Conservation (phyloP, 2,329 filamentous ascomycete genomes). For the Pyrenochaeta sp. region DNA sequence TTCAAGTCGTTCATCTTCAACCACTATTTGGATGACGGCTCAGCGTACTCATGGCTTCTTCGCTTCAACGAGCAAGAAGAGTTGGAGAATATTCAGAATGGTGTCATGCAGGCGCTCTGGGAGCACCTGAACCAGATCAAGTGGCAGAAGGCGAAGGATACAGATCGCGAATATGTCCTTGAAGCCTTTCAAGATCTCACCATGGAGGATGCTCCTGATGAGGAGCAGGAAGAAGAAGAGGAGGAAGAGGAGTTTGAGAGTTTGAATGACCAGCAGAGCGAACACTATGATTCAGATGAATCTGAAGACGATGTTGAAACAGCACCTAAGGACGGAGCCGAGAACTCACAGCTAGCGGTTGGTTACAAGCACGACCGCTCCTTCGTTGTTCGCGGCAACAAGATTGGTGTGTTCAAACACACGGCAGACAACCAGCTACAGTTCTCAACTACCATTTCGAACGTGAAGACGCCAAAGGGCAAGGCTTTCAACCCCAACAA, state of each 20-base stretch:
- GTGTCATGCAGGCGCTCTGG: conserved; percentile 94
- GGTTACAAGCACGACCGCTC: conserved; percentile 97
- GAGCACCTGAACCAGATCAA: conserved; percentile 94
- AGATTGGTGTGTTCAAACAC: conserved; percentile 99
- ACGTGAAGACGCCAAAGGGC: conserved; percentile 87
- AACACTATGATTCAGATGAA: conserved; percentile 78
- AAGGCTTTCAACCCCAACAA: conserved; percentile 89
- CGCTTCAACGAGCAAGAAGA: conserved; percentile 86
- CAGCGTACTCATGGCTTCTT: conserved; percentile 93
- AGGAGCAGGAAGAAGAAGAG: conserved; percentile 67
- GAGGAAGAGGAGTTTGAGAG: conserved; percentile 70
- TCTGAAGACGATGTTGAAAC: conserved; percentile 80
- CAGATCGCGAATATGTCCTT: conserved; percentile 91
- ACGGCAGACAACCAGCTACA: conserved; percentile 90
- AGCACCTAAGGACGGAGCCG: conserved; percentile 76
- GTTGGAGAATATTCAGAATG: conserved; percentile 88
- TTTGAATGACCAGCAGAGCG: conserved; percentile 72
- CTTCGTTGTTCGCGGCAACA: conserved; percentile 94
- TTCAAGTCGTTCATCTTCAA: conserved; percentile 99
- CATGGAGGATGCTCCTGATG: conserved; percentile 78
- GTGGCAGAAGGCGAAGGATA: conserved; percentile 91
- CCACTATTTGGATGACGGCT: conserved; percentile 86
- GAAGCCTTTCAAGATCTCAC: conserved; percentile 95
- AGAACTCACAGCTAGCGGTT: conserved; percentile 93
- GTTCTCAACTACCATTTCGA: conserved; percentile 97